Evolutionary conservation across 305 asterid genomes (phyloP).

Genomic region (Rubia tinctorum): DNA sequence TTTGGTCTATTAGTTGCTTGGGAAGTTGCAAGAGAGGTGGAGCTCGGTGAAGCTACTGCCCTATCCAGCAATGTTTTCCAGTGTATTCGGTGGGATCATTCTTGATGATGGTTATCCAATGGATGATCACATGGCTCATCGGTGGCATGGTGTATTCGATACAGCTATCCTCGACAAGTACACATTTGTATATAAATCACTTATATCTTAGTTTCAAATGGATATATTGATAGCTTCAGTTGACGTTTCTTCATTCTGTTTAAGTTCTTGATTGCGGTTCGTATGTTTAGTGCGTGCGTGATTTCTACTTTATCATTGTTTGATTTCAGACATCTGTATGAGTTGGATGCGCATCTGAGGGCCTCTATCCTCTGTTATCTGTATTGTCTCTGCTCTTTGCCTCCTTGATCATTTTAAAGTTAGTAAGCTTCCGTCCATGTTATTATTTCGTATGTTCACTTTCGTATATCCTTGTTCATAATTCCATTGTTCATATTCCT

Average conservation of each 20-base stretch:
- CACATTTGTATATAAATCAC: not conserved
- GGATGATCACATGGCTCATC: conserved; percentile 95
- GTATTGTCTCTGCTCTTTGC: too few relatives aligned
- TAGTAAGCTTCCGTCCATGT: too few relatives aligned
- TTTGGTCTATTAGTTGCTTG: conserved; percentile 46
- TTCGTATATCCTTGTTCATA: too few relatives aligned
- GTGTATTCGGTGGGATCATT: conserved; percentile 71
- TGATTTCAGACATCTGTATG: conserved; percentile 54
- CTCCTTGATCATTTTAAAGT: too few relatives aligned
- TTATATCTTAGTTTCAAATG: not conserved
- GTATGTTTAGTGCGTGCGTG: not conserved
- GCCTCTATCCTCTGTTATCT: too few relatives aligned
- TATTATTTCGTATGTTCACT: too few relatives aligned
- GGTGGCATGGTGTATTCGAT: conserved; percentile 95
- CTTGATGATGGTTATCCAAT: conserved; percentile 86
- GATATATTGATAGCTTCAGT: not conserved
- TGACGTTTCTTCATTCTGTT: not conserved
- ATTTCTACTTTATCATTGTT: not conserved
- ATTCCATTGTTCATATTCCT: too few relatives aligned
- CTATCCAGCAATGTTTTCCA: conserved; percentile 88
- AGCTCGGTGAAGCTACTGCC: conserved; percentile 50
- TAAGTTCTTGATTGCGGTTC: not conserved
- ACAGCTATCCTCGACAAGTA: conserved; percentile 76
- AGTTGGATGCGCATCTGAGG: conserved; percentile 70
- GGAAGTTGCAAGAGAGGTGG: conserved; percentile 71